Evolutionary conservation across 371 early-diverging fungal species (phyloP).

Genomic region (Mortierella sp.): DNA sequence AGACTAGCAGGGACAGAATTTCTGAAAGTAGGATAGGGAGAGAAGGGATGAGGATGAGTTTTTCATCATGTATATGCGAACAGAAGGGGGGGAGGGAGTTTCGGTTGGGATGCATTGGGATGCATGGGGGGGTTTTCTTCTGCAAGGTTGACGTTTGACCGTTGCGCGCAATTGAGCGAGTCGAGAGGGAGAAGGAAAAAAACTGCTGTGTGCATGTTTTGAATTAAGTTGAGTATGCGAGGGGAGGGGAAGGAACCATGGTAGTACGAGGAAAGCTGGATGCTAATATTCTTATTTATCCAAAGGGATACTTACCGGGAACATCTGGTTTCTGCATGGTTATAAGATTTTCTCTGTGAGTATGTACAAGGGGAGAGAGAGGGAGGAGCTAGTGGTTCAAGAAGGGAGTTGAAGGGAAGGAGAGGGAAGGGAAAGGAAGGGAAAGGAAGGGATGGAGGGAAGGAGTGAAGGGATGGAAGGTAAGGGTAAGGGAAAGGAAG

Average conservation of each 20-base stretch:
- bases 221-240: background rate
- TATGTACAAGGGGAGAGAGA: background rate
- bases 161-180: too few species aligned
- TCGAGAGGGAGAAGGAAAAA: too few species aligned
- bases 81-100: background rate
- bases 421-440: too few species aligned
- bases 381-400: background rate
- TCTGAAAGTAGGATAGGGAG: conserved; percentile 5
- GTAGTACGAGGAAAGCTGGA: background rate
- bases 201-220: background rate
- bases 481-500: background rate
- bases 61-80: too few species aligned
- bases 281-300: background rate
- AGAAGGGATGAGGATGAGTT: background rate
- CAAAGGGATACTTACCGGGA: background rate
- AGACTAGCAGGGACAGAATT: conserved; percentile 40
- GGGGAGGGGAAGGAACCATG: too few species aligned
- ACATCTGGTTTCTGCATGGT: background rate
- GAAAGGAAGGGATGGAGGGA: too few species aligned
- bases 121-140: too few species aligned
- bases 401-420: background rate
- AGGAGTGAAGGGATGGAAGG: too few species aligned
- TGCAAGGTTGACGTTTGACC: too few species aligned
- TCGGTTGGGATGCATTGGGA: background rate
- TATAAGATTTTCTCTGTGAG: background rate